These are phyloP conservation scores for Sugiyamaella chiloensis DNA, from an alignment of 805 yeast species.

Conservation along the genomic window DNA sequence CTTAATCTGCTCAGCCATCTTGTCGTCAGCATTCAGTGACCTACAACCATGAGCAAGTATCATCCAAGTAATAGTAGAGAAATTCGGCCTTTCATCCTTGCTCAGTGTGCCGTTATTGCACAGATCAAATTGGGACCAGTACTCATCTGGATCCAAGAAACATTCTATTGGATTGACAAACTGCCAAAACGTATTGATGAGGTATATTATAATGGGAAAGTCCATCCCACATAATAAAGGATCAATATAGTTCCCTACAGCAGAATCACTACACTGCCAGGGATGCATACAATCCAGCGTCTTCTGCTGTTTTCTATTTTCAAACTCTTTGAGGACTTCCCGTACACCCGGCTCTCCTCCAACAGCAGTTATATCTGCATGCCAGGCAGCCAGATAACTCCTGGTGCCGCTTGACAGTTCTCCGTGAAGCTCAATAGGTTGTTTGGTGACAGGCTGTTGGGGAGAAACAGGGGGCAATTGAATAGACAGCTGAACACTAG, in stretches of 20 bases:
- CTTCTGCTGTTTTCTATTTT: conserved; percentile 6
- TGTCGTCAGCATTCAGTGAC: conserved; percentile 1
- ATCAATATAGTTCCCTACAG: conserved; percentile 7
- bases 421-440: not conserved
- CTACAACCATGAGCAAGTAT: conserved; percentile 11
- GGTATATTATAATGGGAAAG: not conserved
- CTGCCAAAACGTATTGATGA: conserved; percentile 13
- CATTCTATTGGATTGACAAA: conserved; percentile 14
- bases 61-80: conserved; percentile 6
- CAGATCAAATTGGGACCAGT: conserved; percentile 11
- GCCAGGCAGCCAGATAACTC: conserved; percentile 14
- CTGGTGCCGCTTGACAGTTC: conserved; percentile 8
- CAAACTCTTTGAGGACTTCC: conserved; percentile 9
- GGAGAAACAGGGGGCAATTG: too few relatives aligned
- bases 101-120: not conserved
- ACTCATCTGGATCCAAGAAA: conserved; percentile 7
- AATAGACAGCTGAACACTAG: too few relatives aligned
- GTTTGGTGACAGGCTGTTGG: too few relatives aligned
- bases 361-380: conserved; percentile 11
- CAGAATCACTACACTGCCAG: conserved; percentile 11
- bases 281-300: conserved; percentile 12
- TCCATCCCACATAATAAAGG: conserved; percentile 16
- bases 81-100: not conserved
- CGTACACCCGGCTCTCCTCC: conserved; percentile 13
- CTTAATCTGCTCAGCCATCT: conserved; percentile 4